phyloP scores from a whole-genome alignment of 202 grass and related monocot genomes.

The Eragrostis tef region DNA sequence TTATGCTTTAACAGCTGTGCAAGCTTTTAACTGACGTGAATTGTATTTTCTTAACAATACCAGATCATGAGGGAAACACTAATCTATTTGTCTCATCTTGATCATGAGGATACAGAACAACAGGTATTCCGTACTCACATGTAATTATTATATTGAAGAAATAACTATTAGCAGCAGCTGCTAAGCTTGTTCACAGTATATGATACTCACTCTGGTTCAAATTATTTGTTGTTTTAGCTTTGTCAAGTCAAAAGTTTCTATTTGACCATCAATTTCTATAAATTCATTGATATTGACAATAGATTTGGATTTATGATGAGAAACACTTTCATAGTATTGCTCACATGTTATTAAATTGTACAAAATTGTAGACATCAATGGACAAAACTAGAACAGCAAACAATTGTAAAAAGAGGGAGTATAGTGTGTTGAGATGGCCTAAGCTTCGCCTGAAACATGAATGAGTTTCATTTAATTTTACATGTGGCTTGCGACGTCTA shows the following conservation, averaged over 20 bases:
- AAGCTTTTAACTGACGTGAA: slow-evolving; percentile 30
- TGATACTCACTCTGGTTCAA: slow-evolving; percentile 7
- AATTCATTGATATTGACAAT: too few species aligned
- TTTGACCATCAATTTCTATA: too few species aligned
- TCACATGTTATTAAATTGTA: too few species aligned
- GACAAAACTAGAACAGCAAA: too few species aligned
- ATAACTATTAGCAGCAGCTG: background rate
- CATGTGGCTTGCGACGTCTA: background rate
- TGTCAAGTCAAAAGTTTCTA: too few species aligned
- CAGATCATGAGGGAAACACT: slow-evolving; percentile 99
- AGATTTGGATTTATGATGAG: too few species aligned
- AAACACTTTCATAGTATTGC: too few species aligned
- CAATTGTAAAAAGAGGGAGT: too few species aligned
- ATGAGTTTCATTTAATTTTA: background rate
- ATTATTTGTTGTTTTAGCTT: too few species aligned
- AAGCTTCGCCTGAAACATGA: slow-evolving; percentile 19
- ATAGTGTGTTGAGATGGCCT: slow-evolving; percentile 16
- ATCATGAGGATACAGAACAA: slow-evolving; percentile 97
- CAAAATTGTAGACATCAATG: too few species aligned
- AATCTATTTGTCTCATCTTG: slow-evolving; percentile 96
- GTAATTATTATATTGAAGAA: slow-evolving; percentile 31
- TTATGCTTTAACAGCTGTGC: slow-evolving; percentile 29
- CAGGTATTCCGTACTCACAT: slow-evolving; percentile 56
- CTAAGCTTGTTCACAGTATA: slow-evolving; percentile 21
- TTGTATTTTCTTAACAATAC: slow-evolving; percentile 35